A percentile compares a stretch with the other conserved stretches of the same genome.
These are phyloP conservation scores for Colletotrichum agaves DNA, from an alignment of 2,329 filamentous ascomycete genomes.

Conservation along the genomic window DNA sequence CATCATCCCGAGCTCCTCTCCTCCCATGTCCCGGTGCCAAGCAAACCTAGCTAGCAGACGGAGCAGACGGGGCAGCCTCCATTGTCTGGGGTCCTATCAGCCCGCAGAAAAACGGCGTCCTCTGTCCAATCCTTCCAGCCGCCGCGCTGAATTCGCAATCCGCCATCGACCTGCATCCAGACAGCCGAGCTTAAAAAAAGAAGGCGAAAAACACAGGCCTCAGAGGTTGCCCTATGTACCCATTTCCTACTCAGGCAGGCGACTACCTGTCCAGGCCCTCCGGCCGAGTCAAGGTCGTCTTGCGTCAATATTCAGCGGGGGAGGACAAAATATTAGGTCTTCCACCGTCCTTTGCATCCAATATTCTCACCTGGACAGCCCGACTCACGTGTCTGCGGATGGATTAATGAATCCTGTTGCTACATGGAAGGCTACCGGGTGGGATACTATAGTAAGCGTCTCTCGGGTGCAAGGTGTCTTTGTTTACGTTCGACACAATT, in stretches of 20 bases:
- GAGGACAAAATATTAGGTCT: slow-evolving; percentile 15
- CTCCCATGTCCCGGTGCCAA: slow-evolving; percentile 33
- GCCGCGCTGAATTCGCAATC: slow-evolving; percentile 31
- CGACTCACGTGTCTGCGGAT: slow-evolving; percentile 15
- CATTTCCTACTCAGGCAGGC: not conserved
- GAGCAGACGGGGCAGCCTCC: slow-evolving; percentile 2
- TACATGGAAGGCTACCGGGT: not conserved
- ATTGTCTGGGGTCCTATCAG: slow-evolving; percentile 21
- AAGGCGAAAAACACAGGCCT: slow-evolving; percentile 26
- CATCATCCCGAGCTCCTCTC: slow-evolving; percentile 19
- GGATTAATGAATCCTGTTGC: not conserved
- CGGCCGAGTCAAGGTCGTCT: slow-evolving; percentile 33
- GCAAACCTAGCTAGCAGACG: slow-evolving; percentile 1
- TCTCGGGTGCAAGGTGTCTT: not conserved
- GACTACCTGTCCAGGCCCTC: not conserved
- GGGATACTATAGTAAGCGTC: not conserved
- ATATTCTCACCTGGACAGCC: not conserved
- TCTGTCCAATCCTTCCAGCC: slow-evolving; percentile 29
- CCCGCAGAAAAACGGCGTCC: slow-evolving; percentile 10
- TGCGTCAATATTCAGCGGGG: slow-evolving; percentile 17
- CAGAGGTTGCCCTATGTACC: slow-evolving; percentile 13
- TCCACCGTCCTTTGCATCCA: not conserved
- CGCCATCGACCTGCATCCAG: slow-evolving; percentile 33
- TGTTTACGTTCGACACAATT: slow-evolving; percentile 7
- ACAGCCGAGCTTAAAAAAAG: slow-evolving; percentile 36